A percentile compares a stretch with the other conserved stretches of the same genome.
Evolutionary conservation across 2,329 filamentous ascomycete species (phyloP).

Genomic region (Stemphylium vesicarium): DNA sequence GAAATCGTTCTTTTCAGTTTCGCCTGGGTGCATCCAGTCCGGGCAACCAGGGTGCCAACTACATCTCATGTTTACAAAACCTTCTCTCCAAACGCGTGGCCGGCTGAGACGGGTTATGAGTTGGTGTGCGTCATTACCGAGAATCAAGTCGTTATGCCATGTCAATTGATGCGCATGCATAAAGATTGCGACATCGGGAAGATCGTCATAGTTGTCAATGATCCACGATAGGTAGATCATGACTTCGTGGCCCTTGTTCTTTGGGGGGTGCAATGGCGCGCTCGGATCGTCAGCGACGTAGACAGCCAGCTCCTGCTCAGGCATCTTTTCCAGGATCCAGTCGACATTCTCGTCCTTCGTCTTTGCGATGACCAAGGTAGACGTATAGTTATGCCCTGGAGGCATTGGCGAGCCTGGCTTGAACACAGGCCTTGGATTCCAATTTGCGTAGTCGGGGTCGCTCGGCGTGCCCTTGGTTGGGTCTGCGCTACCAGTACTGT

Average conservation of each 20-base stretch:
- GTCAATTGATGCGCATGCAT: slow-evolving; percentile 65
- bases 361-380: slow-evolving; percentile 61
- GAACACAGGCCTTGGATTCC: slow-evolving; percentile 47
- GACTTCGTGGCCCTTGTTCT: slow-evolving; percentile 68
- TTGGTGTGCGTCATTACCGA: slow-evolving; percentile 52
- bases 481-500: slow-evolving; percentile 10
- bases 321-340: slow-evolving; percentile 63
- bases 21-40: slow-evolving; percentile 59
- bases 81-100: slow-evolving; percentile 55
- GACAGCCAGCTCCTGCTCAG: slow-evolving; percentile 54
- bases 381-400: slow-evolving; percentile 59
- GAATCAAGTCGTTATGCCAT: slow-evolving; percentile 64
- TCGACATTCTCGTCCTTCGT: slow-evolving; percentile 58
- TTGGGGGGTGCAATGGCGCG: slow-evolving; percentile 57
- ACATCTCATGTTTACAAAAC: slow-evolving; percentile 64
- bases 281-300: slow-evolving; percentile 61
- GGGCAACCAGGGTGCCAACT: slow-evolving; percentile 63
- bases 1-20: slow-evolving; percentile 43
- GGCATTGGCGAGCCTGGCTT: slow-evolving; percentile 45
- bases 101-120: slow-evolving; percentile 56
- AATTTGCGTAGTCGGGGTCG: slow-evolving; percentile 45
- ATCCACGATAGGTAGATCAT: slow-evolving; percentile 68
- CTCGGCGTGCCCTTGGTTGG: slow-evolving; percentile 14
- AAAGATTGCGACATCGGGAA: slow-evolving; percentile 66
- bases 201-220: slow-evolving; percentile 65